phyloP scores from a whole-genome alignment of 2,329 filamentous ascomycete genomes.

The Fusarium sororula region DNA sequence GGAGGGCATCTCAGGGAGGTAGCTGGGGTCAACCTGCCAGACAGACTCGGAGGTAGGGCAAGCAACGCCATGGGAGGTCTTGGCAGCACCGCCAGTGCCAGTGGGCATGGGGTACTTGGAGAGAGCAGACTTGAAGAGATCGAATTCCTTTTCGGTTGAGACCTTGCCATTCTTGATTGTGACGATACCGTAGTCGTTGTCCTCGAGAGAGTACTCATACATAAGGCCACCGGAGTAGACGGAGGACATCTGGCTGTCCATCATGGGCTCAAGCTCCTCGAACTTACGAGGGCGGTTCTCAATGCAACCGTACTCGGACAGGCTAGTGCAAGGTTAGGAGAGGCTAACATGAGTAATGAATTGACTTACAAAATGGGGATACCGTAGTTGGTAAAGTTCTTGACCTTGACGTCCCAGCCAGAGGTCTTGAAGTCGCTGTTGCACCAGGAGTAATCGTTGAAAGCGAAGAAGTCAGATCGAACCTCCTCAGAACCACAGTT shows the following conservation, averaged over 20 bases:
- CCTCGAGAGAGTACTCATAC: conserved; percentile 91
- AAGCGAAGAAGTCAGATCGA: conserved; percentile 88
- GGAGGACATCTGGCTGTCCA: conserved; percentile 81
- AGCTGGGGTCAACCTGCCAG: conserved; percentile 62
- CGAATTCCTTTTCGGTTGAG: conserved; percentile 69
- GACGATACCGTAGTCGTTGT: conserved; percentile 83
- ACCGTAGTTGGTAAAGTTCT: conserved; percentile 86
- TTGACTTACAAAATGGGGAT: conserved; percentile 78
- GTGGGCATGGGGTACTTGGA: conserved; percentile 60
- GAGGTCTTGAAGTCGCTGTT: conserved; percentile 74
- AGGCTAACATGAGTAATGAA: not conserved
- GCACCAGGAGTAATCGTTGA: conserved; percentile 92
- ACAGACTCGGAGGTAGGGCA: conserved; percentile 60
- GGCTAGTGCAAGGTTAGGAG: conserved; percentile 50
- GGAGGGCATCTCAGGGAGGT: conserved; percentile 62
- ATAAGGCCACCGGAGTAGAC: conserved; percentile 97
- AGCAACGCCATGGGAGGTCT: conserved; percentile 55
- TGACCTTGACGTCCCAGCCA: conserved; percentile 88
- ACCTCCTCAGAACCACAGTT: conserved; percentile 88
- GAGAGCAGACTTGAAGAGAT: conserved; percentile 59
- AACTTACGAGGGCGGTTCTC: conserved; percentile 81
- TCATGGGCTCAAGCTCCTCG: conserved; percentile 80
- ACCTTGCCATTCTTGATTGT: conserved; percentile 65
- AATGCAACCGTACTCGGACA: conserved; percentile 94
- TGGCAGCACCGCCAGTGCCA: conserved; percentile 59